These are phyloP conservation scores for Cutaneotrichosporon spelunceum DNA, from an alignment of 1,284 basidiomycete species.

Conservation along the genomic window DNA sequence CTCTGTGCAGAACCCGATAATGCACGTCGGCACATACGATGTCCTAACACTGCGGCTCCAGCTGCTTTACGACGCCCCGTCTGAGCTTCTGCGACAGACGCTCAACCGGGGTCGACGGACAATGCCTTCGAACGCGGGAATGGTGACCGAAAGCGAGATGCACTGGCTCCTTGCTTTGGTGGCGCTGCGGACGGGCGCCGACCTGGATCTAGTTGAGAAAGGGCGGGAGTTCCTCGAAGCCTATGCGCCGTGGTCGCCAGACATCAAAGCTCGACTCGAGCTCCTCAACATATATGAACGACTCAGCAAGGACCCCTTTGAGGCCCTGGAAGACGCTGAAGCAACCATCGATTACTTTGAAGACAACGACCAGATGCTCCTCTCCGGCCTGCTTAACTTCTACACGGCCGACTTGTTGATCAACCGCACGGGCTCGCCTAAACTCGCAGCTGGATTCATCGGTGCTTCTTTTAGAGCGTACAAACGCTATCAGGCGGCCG, in stretches of 20 bases:
- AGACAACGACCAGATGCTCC: constrained; percentile 17
- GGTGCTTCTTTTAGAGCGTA: constrained; percentile 21
- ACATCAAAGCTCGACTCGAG: constrained; percentile 12
- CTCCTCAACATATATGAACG: constrained; percentile 13
- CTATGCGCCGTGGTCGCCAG: constrained; percentile 17
- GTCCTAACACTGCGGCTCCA: constrained; percentile 28
- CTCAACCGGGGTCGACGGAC: constrained; percentile 2
- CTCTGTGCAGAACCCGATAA: constrained; percentile 8
- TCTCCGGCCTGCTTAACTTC: constrained; percentile 28
- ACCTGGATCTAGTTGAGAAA: constrained; percentile 4
- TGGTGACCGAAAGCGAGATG: constrained; percentile 27
- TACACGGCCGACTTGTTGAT: constrained; percentile 21
- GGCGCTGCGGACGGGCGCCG: constrained; percentile 17
- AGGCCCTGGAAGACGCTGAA: constrained; percentile 19
- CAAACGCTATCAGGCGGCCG: constrained; percentile 13
- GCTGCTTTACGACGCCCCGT: constrained; percentile 34
- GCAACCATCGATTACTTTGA: constrained; percentile 21
- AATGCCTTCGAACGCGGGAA: constrained; percentile 14
- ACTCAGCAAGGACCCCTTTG: constrained; percentile 11
- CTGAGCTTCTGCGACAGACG: constrained; percentile 13
- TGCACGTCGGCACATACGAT: constrained; percentile 26
- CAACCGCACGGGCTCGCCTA: constrained; percentile 16
- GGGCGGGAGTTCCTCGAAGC: constrained; percentile 6
- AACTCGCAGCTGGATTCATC: constrained; percentile 24
- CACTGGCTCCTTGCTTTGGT: constrained; percentile 24